A percentile compares a stretch with the other conserved stretches of the same genome.
Conservation (phyloP, 164 flowering plant genomes). For the Taxillus chinensis region DNA sequence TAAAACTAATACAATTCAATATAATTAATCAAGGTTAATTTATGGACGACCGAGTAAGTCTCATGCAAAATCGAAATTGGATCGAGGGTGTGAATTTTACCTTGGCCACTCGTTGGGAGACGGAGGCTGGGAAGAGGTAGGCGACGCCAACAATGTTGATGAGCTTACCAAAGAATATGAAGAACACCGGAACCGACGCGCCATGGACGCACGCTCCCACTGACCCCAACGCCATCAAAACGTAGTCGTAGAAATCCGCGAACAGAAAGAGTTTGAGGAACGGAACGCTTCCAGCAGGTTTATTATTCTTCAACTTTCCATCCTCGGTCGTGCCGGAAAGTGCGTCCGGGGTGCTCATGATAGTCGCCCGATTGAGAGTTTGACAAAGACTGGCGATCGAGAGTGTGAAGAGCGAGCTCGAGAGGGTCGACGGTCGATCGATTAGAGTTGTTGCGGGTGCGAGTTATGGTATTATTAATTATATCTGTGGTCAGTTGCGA, state of each 20-base stretch:
- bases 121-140: constrained; percentile 61
- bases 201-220: constrained; percentile 83
- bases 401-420: no score
- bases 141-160: constrained; percentile 76
- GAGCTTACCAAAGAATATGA: constrained; percentile 82
- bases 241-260: constrained; percentile 70
- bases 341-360: no score
- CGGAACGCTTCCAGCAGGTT: constrained; percentile 21
- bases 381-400: no score
- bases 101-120: constrained; percentile 81
- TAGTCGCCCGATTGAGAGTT: no score
- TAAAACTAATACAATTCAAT: constrained; percentile 2
- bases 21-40: not conserved
- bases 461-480: no score
- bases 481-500: no score
- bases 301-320: no score
- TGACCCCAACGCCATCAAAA: constrained; percentile 73
- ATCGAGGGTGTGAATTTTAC: constrained; percentile 16
- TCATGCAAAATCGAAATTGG: no score
- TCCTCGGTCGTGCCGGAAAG: no score
- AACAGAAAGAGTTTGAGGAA: constrained; percentile 61
- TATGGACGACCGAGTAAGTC: no score
- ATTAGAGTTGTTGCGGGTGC: no score
- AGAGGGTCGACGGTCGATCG: no score
- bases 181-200: constrained; percentile 91